Percentiles rank a stretch among this genome's conserved stretches.
Conservation (phyloP, 805 yeast species). For the Candida yuanshanica region DNA sequence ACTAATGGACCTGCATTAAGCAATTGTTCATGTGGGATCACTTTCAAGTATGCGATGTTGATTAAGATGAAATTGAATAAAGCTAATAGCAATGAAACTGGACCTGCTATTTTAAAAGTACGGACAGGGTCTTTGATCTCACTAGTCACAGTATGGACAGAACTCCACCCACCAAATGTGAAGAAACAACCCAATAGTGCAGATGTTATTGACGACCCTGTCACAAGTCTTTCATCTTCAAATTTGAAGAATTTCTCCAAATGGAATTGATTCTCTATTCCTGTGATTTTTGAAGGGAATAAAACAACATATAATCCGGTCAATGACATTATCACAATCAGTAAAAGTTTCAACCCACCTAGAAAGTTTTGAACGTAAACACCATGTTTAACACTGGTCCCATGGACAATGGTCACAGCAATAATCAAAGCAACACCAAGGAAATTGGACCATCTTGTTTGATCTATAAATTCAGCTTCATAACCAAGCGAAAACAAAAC, state of each 20-base stretch:
- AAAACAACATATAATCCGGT: constrained; percentile 55
- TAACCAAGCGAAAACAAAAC: constrained; percentile 39
- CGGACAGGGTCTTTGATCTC: constrained; percentile 55
- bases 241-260: constrained; percentile 26
- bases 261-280: constrained; percentile 34
- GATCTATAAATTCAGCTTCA: constrained; percentile 28
- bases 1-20: constrained; percentile 50
- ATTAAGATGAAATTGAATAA: constrained; percentile 44
- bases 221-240: constrained; percentile 27
- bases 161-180: constrained; percentile 60
- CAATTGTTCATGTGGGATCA: constrained; percentile 48
- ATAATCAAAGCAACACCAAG: constrained; percentile 38
- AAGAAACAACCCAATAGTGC: constrained; percentile 55
- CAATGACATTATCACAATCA: constrained; percentile 47
- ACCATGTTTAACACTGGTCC: constrained; percentile 55
- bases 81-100: constrained; percentile 43
- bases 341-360: constrained; percentile 53
- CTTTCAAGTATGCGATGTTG: constrained; percentile 52
- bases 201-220: constrained; percentile 42
- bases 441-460: constrained; percentile 29
- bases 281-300: constrained; percentile 36
- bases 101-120: constrained; percentile 58
- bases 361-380: constrained; percentile 54
- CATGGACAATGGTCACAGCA: constrained; percentile 40
- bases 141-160: constrained; percentile 54